phyloP scores from a whole-genome alignment of 306 rosid species.

The Pueraria montana region DNA sequence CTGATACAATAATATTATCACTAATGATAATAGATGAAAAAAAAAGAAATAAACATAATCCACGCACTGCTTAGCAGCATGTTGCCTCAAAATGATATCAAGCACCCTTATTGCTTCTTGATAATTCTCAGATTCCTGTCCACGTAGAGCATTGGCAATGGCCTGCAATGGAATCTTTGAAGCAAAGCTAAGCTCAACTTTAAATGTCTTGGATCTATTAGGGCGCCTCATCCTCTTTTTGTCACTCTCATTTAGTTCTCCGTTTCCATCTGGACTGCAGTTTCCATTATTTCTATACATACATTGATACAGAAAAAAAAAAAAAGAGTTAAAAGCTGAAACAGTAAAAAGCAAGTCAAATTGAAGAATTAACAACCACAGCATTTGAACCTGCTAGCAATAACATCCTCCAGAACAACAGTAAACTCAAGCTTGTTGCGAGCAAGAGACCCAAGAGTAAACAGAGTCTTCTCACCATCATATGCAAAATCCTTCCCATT shows the following conservation, averaged over 20 bases:
- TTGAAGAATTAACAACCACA: neutral
- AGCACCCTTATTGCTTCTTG: conserved; percentile 92
- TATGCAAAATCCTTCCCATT: conserved; percentile 89
- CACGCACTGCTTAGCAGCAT: conserved; percentile 93
- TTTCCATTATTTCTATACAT: conserved; percentile 71
- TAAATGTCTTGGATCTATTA: conserved; percentile 67
- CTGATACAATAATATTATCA: neutral
- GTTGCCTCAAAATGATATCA: conserved; percentile 87
- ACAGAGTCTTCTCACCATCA: conserved; percentile 91
- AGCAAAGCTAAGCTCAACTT: conserved; percentile 88
- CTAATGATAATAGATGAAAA: neutral
- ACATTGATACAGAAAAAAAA: neutral
- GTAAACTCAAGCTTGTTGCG: conserved; percentile 85
- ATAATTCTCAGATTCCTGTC: conserved; percentile 84
- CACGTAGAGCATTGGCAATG: conserved; percentile 79
- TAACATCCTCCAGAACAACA: conserved; percentile 79
- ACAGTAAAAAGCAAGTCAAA: neutral
- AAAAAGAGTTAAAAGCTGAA: neutral
- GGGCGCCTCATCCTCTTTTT: conserved; percentile 79
- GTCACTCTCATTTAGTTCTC: conserved; percentile 74
- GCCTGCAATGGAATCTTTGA: conserved; percentile 85
- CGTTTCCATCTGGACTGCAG: conserved; percentile 62
- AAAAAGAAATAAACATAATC: neutral
- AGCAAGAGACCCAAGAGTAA: conserved; percentile 87
- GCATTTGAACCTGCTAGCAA: conserved; percentile 66